Evolutionary conservation across 768 basidiomycete genomes (phyloP).

Genomic region (Tulasnella sp.): DNA sequence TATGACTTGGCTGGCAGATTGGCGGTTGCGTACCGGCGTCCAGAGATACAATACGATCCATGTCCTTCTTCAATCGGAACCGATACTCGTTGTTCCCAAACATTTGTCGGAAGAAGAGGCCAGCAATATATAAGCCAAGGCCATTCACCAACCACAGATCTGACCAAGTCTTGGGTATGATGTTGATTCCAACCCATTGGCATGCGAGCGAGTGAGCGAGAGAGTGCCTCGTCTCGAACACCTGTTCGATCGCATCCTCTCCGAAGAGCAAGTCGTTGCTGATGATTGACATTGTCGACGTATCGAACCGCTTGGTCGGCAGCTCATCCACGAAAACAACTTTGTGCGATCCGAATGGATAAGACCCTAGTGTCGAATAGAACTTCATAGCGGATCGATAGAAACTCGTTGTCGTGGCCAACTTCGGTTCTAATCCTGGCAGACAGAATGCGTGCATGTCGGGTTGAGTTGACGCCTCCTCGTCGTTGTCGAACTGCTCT

Average conservation of each 20-base stretch:
- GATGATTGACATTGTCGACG: slow-evolving; percentile 71
- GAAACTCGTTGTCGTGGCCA: slow-evolving; percentile 59
- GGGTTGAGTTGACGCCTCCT: slow-evolving; percentile 48
- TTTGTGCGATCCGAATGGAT: slow-evolving; percentile 92
- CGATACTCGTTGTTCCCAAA: slow-evolving; percentile 97
- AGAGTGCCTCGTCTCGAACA: slow-evolving; percentile 76
- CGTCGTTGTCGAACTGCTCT: slow-evolving; percentile 36
- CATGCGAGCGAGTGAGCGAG: slow-evolving; percentile 83
- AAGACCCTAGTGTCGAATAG: slow-evolving; percentile 84
- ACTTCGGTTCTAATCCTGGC: slow-evolving; percentile 70
- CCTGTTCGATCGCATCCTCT: slow-evolving; percentile 85
- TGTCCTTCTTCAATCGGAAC: slow-evolving; percentile 90
- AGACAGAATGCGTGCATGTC: slow-evolving; percentile 85
- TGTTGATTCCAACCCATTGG: slow-evolving; percentile 96
- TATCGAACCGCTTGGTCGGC: slow-evolving; percentile 69
- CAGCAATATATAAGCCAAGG: slow-evolving; percentile 80
- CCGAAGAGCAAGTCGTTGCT: slow-evolving; percentile 76
- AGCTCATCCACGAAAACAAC: slow-evolving; percentile 88
- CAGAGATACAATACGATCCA: slow-evolving; percentile 79
- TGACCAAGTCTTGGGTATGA: slow-evolving; percentile 84
- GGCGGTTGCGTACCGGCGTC: slow-evolving; percentile 87
- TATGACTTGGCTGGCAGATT: slow-evolving; percentile 78
- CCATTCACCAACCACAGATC: slow-evolving; percentile 98
- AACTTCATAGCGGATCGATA: slow-evolving; percentile 87
- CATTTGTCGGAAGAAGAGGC: slow-evolving; percentile 73